Evolutionary conservation across 2,329 filamentous ascomycete genomes (phyloP), one percentile per base, ranked within the genome.

Genomic region (Intubia oerlemansii): DNA sequence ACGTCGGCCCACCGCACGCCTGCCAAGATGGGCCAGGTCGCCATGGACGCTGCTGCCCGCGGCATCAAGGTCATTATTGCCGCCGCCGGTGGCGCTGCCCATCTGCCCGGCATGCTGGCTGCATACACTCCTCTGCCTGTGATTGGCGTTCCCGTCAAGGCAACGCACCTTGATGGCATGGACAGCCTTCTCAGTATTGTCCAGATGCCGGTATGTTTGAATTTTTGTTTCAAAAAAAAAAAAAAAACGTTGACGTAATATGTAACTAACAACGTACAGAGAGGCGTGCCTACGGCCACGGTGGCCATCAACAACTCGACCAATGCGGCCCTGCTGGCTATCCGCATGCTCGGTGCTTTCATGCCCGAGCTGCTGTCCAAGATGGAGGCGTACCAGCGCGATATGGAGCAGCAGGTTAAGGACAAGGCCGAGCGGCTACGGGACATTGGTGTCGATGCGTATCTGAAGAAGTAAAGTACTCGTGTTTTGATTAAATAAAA

Each of bases 1-100:
- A 84, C 78, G 1, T 84, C 77, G 3, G 80, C 80, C 0, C 77
- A 84, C 48, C 62, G 77, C 19, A 84, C 76, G 3, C 74, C 76
- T 4, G 52, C 62, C 24, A 63, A 61, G 38, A 82, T 84, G 74
- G 63, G 62, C 27, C 52, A 68, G 33, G 66, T 79, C 27, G 73
- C 73, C 7, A 60, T 57, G 16, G 56, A 58, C 10, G 75, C 75
- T 10, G 63, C 66, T 0, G 59, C 54, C 3, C 62, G 66, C 0
- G 75, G 76, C 7, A 65, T 80, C 44, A 69, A 69, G 38, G 72
- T 79, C 5, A 65, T 84, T 34, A 81, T 81, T 37, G 75, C 76
- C 2, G 77, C 73, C 12, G 76, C 76, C 1, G 75, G 75, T 10
- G 76, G 76, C 16, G 75, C 76, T 0, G 76, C 76, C 6, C 66